phyloP scores from a whole-genome alignment of 2,329 filamentous ascomycete genomes.

The Fusarium kyushuense region DNA sequence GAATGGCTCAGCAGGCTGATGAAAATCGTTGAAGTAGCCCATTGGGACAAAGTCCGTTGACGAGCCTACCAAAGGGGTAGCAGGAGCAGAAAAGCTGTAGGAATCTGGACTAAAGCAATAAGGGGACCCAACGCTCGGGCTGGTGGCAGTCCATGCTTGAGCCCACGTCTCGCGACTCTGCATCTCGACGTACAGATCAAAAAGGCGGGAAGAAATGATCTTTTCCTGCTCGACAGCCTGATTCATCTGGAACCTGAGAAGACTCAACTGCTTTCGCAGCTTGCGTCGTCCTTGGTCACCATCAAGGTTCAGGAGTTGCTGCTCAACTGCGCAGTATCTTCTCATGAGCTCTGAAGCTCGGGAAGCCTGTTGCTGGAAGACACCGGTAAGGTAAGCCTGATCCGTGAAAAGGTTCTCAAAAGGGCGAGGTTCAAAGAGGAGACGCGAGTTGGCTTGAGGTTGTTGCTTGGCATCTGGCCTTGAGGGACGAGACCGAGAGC shows the following conservation, averaged over 20 bases:
- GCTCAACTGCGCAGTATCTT: constrained; percentile 55
- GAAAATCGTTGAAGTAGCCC: constrained; percentile 33
- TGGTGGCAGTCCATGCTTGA: constrained; percentile 37
- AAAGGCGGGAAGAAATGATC: constrained; percentile 59
- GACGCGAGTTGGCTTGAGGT: constrained; percentile 18
- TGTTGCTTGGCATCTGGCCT: constrained; percentile 11
- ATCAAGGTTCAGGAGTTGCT: constrained; percentile 44
- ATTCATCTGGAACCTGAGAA: constrained; percentile 58
- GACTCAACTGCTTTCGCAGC: constrained; percentile 57
- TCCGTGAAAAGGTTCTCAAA: constrained; percentile 61
- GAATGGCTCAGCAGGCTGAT: constrained; percentile 4
- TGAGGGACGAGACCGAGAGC: constrained; percentile 9
- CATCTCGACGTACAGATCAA: constrained; percentile 63
- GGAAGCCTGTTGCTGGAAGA: constrained; percentile 57
- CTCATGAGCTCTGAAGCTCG: constrained; percentile 55
- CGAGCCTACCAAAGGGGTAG: constrained; percentile 46
- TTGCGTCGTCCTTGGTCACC: constrained; percentile 48
- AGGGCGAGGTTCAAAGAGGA: constrained; percentile 54
- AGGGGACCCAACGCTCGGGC: constrained; percentile 23
- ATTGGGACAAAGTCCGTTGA: constrained; percentile 52
- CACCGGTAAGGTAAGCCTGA: constrained; percentile 58
- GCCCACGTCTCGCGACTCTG: constrained; percentile 58
- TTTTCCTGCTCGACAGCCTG: constrained; percentile 61
- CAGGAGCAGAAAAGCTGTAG: constrained; percentile 27
- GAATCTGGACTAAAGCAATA: constrained; percentile 32